phyloP scores from a whole-genome alignment of 2,329 filamentous ascomycete genomes.

The Tolypocladium endophyticum region DNA sequence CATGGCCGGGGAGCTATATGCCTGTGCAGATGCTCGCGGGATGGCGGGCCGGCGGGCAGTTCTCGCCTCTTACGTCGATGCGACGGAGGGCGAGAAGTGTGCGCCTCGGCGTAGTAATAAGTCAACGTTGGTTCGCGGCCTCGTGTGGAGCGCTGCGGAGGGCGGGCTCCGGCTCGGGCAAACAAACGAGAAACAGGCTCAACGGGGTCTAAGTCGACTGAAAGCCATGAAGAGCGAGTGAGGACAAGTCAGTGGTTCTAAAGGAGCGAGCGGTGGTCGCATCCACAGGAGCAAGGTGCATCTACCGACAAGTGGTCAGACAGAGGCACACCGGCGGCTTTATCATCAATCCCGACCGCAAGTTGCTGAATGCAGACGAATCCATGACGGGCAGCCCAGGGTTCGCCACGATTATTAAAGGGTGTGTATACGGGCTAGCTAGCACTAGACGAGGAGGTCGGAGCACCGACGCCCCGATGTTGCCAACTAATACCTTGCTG shows the following conservation, averaged over 20 bases:
- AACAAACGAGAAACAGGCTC: not conserved
- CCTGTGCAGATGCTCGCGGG: not conserved
- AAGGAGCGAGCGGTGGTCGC: not conserved
- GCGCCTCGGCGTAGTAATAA: not conserved
- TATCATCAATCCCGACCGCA: not conserved
- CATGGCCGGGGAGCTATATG: conserved; percentile 9
- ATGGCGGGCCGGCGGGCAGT: not conserved
- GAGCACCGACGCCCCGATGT: not conserved
- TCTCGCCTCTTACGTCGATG: not conserved
- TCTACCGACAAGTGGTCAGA: not conserved
- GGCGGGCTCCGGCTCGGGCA: not conserved
- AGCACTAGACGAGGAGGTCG: not conserved
- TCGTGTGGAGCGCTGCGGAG: not conserved
- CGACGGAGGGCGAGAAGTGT: not conserved
- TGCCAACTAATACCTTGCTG: too few species aligned
- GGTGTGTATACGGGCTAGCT: not conserved
- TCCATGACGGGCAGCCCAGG: not conserved
- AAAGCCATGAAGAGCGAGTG: not conserved
- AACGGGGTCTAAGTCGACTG: not conserved
- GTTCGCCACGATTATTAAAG: not conserved
- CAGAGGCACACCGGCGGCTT: not conserved
- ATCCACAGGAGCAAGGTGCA: not conserved
- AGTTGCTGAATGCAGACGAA: not conserved
- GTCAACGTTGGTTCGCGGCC: not conserved
- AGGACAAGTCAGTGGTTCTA: not conserved